Percentiles rank a stretch among this genome's conserved stretches.
Conservation (phyloP, 140 eudicot genomes). For the Bidens hawaiensis region DNA sequence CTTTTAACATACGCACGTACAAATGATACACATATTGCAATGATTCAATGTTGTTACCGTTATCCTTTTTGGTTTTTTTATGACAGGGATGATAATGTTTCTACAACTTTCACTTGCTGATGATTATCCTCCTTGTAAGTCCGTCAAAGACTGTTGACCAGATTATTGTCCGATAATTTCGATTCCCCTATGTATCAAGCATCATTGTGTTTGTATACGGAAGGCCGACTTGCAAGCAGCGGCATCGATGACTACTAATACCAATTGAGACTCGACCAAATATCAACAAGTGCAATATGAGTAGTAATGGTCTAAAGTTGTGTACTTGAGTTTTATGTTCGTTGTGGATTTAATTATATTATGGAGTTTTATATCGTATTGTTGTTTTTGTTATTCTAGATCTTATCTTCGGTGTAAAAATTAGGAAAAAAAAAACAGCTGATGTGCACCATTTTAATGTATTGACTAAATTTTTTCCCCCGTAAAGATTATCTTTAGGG, state of each 20-base stretch:
- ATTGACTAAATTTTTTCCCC: too few species aligned
- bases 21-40: background rate
- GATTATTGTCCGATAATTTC: background rate
- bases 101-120: conserved; percentile 7
- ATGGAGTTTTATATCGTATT: background rate
- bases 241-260: background rate
- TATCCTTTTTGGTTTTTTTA: background rate
- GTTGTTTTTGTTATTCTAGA: background rate
- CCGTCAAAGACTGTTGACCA: conserved; percentile 7
- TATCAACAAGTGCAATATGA: background rate
- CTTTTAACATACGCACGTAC: background rate
- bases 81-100: background rate
- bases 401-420: background rate
- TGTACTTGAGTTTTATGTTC: background rate
- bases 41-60: background rate
- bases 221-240: background rate
- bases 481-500: too few species aligned
- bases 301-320: background rate
- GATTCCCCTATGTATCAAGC: conserved; percentile 12
- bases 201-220: conserved; percentile 24
- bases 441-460: background rate
- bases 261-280: background rate
- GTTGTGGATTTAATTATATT: background rate
- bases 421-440: too few species aligned
- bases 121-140: conserved; percentile 15